Base-by-base conservation (phyloP, 768 basidiomycete genomes). In the Gymnopilus dilepis region DNA sequence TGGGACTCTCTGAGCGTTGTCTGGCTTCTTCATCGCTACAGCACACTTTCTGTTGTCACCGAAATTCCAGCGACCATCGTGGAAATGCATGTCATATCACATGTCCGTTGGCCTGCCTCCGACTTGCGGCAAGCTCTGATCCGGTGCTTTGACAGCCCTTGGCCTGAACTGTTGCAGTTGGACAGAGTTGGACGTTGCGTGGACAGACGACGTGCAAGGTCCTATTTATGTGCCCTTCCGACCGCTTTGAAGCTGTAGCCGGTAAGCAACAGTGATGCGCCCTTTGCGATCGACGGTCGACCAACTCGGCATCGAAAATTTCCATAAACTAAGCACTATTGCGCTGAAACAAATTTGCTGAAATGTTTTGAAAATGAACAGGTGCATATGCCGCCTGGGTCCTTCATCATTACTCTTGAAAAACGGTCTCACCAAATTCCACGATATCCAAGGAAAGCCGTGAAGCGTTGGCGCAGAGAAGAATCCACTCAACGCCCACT, bases 21-120 rank as follows among this genome's bases (percentile, higher is more conserved):
- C 47, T 57, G 22, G 38, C 41, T 60, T 54, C 59, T 54, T 59
- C 53, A 48, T 58, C 63, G 58, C 42, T 60, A 56, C 53, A 59
- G 30, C 51, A 37, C 50, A 33, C 51, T 51, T 26, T 45, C 43
- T 48, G 43, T 51, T 60, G 59, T 50, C 55, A 56, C 61, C 61
- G 64, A 59, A 61, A 41, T 59, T 65, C 47, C 61, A 61, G 58
- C 62, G 67, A 65, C 59, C 47, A 65, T 68, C 62, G 67, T 65
- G 64, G 64, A 63, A 65, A 56, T 51, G 12, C 56, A 12, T 45
- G 30, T 56, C 37, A 43, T 60, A 65, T 65, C 63, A 65, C 63
- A 65, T 65, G 63, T 55, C 37, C 52, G 19, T 45, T 52, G 51
- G 28, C 56, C 5, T n/a, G 24, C 50, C 45, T 53, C 52, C 40